A percentile compares a stretch with the other conserved stretches of the same genome.
phyloP scores from a whole-genome alignment of 192 early-diverging fungal species.

The Coemansia sp. region DNA sequence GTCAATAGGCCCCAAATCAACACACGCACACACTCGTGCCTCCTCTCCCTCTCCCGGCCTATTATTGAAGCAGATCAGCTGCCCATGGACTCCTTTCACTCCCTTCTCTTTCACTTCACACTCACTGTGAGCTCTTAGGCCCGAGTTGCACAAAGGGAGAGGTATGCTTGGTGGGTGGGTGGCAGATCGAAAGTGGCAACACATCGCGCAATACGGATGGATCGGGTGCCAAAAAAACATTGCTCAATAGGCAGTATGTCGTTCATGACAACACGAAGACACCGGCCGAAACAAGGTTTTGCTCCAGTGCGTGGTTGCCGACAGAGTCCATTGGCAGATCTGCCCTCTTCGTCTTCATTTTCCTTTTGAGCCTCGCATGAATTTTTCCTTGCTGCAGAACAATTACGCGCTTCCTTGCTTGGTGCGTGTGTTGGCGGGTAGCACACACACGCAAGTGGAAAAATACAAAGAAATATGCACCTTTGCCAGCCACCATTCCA shows the following conservation, averaged over 20 bases:
- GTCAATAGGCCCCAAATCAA: conserved; percentile 1
- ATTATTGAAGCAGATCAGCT: conserved; percentile 3
- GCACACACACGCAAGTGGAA: neutral
- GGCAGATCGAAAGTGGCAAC: neutral
- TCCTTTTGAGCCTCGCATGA: too few species aligned
- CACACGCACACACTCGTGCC: too few species aligned
- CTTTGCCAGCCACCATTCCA: conserved; percentile 3
- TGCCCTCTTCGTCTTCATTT: neutral
- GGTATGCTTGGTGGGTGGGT: too few species aligned
- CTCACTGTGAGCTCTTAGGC: neutral
- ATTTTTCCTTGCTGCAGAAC: too few species aligned
- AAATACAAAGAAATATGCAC: neutral
- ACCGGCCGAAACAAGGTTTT: neutral
- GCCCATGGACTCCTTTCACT: neutral
- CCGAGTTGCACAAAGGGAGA: neutral
- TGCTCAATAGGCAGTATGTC: neutral
- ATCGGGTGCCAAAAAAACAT: neutral
- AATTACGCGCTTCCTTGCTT: too few species aligned
- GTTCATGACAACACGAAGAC: neutral
- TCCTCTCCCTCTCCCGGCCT: neutral
- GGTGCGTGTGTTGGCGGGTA: too few species aligned
- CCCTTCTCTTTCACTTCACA: neutral
- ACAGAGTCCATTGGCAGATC: too few species aligned
- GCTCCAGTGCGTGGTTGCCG: too few species aligned
- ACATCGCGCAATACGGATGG: neutral